Conservation (phyloP, 2,329 filamentous ascomycete species). For the Penicillium freii region DNA sequence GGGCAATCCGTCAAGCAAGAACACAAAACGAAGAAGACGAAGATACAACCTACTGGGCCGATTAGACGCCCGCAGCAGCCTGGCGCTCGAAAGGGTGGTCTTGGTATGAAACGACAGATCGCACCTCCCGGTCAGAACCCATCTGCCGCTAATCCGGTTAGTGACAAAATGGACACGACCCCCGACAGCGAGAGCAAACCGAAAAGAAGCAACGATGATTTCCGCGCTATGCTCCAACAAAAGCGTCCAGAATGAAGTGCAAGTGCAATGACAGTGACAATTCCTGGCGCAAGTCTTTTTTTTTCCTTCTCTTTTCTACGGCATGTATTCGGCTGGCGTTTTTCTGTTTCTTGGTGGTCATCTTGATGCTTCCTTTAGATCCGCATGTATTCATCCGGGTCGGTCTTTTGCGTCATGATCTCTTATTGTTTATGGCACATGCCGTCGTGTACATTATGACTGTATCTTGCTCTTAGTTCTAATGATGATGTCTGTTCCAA, state of each 20-base stretch:
- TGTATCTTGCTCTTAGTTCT: slow-evolving; percentile 23
- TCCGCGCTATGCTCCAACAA: slow-evolving; percentile 54
- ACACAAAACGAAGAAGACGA: slow-evolving; percentile 35
- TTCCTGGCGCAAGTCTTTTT: slow-evolving; percentile 19
- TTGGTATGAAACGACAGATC: slow-evolving; percentile 50
- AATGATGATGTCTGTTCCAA: slow-evolving; percentile 26
- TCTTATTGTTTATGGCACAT: slow-evolving; percentile 14
- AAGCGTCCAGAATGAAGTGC: slow-evolving; percentile 30
- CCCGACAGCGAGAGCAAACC: slow-evolving; percentile 32
- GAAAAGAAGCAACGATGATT: slow-evolving; percentile 58
- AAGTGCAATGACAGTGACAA: slow-evolving; percentile 21
- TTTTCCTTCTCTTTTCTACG: slow-evolving; percentile 13
- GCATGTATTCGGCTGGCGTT: slow-evolving; percentile 31
- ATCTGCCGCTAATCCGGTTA: background rate
- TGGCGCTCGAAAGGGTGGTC: slow-evolving; percentile 44
- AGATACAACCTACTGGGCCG: slow-evolving; percentile 33
- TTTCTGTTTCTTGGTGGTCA: slow-evolving; percentile 12
- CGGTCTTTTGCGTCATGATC: slow-evolving; percentile 8
- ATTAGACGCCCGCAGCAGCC: slow-evolving; percentile 49
- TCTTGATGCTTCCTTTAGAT: slow-evolving; percentile 12
- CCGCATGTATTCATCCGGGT: slow-evolving; percentile 10
- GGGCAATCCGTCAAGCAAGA: slow-evolving; percentile 35
- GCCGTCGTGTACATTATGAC: slow-evolving; percentile 26
- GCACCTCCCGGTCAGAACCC: slow-evolving; percentile 12
- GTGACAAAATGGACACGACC: slow-evolving; percentile 27